These are phyloP conservation scores for Boletus pseudo-olivaceus DNA, from an alignment of 768 basidiomycete genomes.

Conservation along the genomic window DNA sequence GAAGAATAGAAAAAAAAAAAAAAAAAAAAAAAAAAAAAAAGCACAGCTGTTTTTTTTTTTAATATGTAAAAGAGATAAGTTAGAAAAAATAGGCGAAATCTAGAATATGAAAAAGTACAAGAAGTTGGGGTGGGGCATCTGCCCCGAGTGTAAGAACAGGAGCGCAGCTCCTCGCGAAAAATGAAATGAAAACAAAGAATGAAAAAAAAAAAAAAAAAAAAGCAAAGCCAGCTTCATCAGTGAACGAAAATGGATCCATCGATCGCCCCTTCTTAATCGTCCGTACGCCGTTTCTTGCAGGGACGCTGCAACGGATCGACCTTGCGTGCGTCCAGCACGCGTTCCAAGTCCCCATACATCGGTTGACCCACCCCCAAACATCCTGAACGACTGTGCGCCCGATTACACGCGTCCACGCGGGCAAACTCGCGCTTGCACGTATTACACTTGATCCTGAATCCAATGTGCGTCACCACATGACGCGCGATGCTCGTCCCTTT, in stretches of 20 bases:
- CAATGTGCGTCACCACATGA: slow-evolving; percentile 32
- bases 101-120: background rate
- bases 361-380: slow-evolving; percentile 29
- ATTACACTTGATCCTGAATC: slow-evolving; percentile 29
- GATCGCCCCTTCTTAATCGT: slow-evolving; percentile 12
- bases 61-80: slow-evolving; percentile 18
- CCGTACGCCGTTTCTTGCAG: slow-evolving; percentile 31
- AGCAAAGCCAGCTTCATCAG: background rate
- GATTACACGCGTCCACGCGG: slow-evolving; percentile 33
- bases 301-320: slow-evolving; percentile 18
- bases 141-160: background rate
- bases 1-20: background rate
- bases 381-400: slow-evolving; percentile 31
- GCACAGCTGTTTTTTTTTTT: background rate
- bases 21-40: background rate
- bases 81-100: slow-evolving; percentile 1
- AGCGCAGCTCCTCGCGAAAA: background rate
- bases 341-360: slow-evolving; percentile 29
- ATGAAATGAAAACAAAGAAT: background rate
- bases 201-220: background rate
- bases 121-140: background rate
- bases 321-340: slow-evolving; percentile 28
- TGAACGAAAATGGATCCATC: slow-evolving; percentile 1
- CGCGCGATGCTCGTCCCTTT: slow-evolving; percentile 34
- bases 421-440: slow-evolving; percentile 33